Conservation (phyloP, 495 filamentous ascomycete genomes). For the Lophiotrema nucula region DNA sequence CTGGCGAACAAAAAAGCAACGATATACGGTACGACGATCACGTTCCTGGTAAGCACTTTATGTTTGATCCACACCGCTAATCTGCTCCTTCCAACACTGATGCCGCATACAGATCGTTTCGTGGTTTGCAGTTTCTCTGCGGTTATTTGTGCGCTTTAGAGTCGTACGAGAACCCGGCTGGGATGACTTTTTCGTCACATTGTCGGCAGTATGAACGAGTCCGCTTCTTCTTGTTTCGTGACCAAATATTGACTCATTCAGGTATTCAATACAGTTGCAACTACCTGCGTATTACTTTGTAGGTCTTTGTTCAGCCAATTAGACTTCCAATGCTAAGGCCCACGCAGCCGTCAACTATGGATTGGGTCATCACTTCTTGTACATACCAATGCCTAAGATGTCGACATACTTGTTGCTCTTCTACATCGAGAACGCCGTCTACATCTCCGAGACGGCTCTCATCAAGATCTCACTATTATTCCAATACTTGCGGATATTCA, state of each 20-base stretch:
- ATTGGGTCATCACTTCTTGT: conserved; percentile 17
- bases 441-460: conserved; percentile 11
- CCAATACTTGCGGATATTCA: conserved; percentile 31
- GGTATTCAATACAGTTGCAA: conserved; percentile 16
- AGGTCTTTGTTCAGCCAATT: neutral
- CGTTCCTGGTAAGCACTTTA: conserved; percentile 9
- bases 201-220: conserved; percentile 4
- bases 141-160: conserved; percentile 7
- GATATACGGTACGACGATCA: conserved; percentile 8
- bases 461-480: conserved; percentile 30
- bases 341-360: conserved; percentile 14
- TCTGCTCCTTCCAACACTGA: too few species aligned
- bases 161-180: conserved; percentile 18
- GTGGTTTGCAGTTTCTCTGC: conserved; percentile 13
- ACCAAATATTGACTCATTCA: neutral
- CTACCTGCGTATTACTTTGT: neutral
- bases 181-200: conserved; percentile 23
- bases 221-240: neutral
- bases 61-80: neutral
- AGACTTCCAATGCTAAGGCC: neutral
- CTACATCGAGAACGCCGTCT: conserved; percentile 17
- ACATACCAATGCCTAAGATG: neutral
- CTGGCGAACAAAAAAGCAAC: conserved; percentile 17
- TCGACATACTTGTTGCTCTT: conserved; percentile 1
- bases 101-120: conserved; percentile 1